These are phyloP conservation scores for Penicillium bovifimosum DNA, from an alignment of 495 filamentous ascomycete species.

Conservation along the genomic window DNA sequence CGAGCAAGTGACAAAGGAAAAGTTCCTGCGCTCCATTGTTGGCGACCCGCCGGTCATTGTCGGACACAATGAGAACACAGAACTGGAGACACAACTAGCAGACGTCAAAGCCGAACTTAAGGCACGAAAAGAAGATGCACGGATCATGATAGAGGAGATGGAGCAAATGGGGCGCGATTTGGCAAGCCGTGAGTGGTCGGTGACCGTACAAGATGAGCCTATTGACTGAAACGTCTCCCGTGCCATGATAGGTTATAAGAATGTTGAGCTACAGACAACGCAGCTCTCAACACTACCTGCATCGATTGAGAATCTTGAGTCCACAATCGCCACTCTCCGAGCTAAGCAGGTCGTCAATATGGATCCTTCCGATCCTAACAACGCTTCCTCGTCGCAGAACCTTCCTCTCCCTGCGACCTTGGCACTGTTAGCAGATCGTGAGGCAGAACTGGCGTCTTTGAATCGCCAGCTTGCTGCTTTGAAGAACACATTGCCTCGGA, in stretches of 20 bases:
- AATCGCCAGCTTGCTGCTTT: conserved; percentile 64
- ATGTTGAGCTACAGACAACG: conserved; percentile 55
- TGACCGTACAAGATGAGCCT: background rate
- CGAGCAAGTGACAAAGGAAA: conserved; percentile 87
- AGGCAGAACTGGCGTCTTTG: conserved; percentile 57
- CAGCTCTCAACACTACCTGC: conserved; percentile 56
- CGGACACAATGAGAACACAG: conserved; percentile 73
- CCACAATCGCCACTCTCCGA: conserved; percentile 50
- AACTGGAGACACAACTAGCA: conserved; percentile 65
- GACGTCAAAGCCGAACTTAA: conserved; percentile 71
- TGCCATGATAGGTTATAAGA: conserved; percentile 50
- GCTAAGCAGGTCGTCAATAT: conserved; percentile 39
- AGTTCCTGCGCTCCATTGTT: conserved; percentile 87
- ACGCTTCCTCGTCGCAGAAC: conserved; percentile 32
- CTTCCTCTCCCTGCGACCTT: conserved; percentile 37
- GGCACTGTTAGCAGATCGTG: conserved; percentile 46
- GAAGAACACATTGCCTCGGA: conserved; percentile 59
- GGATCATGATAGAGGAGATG: conserved; percentile 63
- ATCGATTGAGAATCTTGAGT: conserved; percentile 57
- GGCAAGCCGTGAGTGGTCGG: conserved; percentile 33
- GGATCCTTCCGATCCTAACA: conserved; percentile 24
- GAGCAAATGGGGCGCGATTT: conserved; percentile 63
- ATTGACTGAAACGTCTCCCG: background rate
- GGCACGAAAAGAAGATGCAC: conserved; percentile 71
- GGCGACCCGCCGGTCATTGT: conserved; percentile 83